Evolutionary conservation across 345 rosid genomes (phyloP), one percentile per base, ranked within the genome.

Genomic region (Hibiscus mutabilis): DNA sequence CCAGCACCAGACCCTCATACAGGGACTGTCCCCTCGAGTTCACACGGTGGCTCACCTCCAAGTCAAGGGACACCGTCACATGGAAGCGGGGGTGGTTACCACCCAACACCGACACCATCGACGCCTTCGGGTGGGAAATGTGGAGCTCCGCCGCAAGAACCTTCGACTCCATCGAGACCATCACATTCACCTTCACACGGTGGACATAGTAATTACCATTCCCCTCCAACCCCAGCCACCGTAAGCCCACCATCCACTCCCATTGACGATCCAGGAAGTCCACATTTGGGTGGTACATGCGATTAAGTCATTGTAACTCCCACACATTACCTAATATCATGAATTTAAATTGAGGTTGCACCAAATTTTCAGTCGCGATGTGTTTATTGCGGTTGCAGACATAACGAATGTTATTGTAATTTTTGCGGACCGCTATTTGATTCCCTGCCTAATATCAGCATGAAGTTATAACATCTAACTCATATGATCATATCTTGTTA

Each of bases 251-350:
- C 96, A 29, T 47, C 80, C 57, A 65, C 83, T 29, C 75, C 86
- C 33, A 46, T 69, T 47, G 3, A 3, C 66, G 80, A 66, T 44
- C 96, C 96, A 5, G 89, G 89, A 64, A 84, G 89, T 66, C 85
- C 96, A 40, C 87, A 90, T 40, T 49, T 77, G 75, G 74, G 85
- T 14, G 91, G 91, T 71, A 83, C 97, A 35, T 94, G 97, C 98
- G 86, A 83, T 97, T 94, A 82, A 83, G 97, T 80, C 4, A 9
- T 57, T 6, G 19, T 37, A 70, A 33, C 63, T 70, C 52, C 44
- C 6, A 13, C 4, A 12, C 49, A 2, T 6, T 37, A 37, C 42
- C 42, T 37, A 37, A 37, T 25, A 25, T 25, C 27, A 25, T 1
- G 27, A 2, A 25, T 25, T 25, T 25, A n/a, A n/a, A 25, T 25